Conservation (phyloP, 1,284 basidiomycete species). For the Cutaneotrichosporon sp. region DNA sequence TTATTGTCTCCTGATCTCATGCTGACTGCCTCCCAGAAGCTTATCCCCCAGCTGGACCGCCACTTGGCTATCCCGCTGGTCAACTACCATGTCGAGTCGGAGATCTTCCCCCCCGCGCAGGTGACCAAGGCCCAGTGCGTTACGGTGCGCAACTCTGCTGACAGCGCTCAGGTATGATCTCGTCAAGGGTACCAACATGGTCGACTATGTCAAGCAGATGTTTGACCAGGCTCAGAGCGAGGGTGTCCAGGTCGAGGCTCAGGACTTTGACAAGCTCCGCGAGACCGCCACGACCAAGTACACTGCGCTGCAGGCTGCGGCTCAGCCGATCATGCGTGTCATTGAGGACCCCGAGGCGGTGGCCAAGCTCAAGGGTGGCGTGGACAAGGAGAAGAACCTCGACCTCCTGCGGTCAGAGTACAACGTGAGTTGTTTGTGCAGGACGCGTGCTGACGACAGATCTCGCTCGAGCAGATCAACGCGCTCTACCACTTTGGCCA, state of each 20-base stretch:
- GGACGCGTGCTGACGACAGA: slow-evolving; percentile 55
- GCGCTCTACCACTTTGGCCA: slow-evolving; percentile 97
- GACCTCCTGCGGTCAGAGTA: slow-evolving; percentile 92
- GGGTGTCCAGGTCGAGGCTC: slow-evolving; percentile 24
- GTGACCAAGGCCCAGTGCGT: slow-evolving; percentile 52
- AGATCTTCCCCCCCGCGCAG: slow-evolving; percentile 46
- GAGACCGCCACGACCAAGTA: slow-evolving; percentile 79
- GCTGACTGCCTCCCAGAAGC: slow-evolving; percentile 60
- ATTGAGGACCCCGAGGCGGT: slow-evolving; percentile 95
- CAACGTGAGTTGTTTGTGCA: slow-evolving; percentile 61
- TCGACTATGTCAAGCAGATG: slow-evolving; percentile 79
- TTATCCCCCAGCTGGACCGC: slow-evolving; percentile 90
- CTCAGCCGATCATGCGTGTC: slow-evolving; percentile 88
- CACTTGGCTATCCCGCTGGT: slow-evolving; percentile 92
- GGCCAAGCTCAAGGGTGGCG: slow-evolving; percentile 63
- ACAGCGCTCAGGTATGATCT: slow-evolving; percentile 71
- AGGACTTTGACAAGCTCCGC: slow-evolving; percentile 74
- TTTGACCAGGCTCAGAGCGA: slow-evolving; percentile 67
- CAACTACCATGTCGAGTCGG: slow-evolving; percentile 68
- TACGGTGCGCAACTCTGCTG: neutral
- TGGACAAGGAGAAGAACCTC: slow-evolving; percentile 96
- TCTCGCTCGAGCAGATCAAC: slow-evolving; percentile 91
- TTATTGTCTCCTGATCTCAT: neutral
- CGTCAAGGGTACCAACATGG: slow-evolving; percentile 94
- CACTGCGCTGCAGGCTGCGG: slow-evolving; percentile 79